Conservation (phyloP, 169 alveolate genomes). For the Eimeria falciformis region DNA sequence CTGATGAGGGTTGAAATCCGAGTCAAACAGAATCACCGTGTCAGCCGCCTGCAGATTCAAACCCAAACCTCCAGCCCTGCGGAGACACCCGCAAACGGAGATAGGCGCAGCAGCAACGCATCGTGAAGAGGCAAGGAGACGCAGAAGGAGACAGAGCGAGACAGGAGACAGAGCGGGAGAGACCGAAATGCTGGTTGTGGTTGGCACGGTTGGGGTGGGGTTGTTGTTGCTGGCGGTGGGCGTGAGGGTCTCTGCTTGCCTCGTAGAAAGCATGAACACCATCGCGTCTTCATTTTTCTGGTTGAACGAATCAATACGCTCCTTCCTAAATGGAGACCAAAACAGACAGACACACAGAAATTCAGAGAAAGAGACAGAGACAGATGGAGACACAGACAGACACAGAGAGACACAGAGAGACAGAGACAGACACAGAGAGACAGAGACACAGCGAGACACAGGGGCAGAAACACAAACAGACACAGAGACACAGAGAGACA, state of each 20-base stretch:
- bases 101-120: not conserved
- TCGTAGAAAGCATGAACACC: slow-evolving; percentile 82
- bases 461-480: not conserved
- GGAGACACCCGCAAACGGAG: not conserved
- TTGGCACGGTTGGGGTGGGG: not conserved
- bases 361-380: not conserved
- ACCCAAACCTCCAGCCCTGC: slow-evolving; percentile 94
- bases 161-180: not conserved
- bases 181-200: no score
- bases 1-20: slow-evolving; percentile 96
- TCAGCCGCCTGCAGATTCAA: slow-evolving; percentile 96
- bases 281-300: slow-evolving; percentile 75
- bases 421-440: not conserved
- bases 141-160: slow-evolving; percentile 21
- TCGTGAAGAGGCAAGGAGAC: not conserved
- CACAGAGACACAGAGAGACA: not conserved
- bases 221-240: not conserved
- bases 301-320: slow-evolving; percentile 75
- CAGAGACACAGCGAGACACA: not conserved
- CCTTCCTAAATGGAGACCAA: slow-evolving; percentile 40
- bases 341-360: not conserved
- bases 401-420: not conserved
- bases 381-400: not conserved
- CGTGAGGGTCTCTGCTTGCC: slow-evolving; percentile 36
- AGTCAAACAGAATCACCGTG: slow-evolving; percentile 96